phyloP scores from a whole-genome alignment of 2,329 filamentous ascomycete genomes.

The Aciculosporium take region DNA sequence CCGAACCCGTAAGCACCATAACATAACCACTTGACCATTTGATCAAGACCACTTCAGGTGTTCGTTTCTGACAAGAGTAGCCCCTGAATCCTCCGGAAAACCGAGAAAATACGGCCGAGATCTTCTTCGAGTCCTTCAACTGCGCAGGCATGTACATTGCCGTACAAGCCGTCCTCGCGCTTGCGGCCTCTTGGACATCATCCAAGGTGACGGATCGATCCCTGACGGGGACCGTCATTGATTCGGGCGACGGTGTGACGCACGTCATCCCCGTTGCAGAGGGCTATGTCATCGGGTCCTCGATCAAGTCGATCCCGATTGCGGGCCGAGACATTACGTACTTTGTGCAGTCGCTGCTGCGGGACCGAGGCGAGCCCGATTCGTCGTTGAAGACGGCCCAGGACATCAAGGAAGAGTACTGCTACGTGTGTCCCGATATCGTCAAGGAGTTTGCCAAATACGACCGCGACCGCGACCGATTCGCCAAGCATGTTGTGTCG shows the following conservation, averaged over 20 bases:
- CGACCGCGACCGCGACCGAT: constrained; percentile 82
- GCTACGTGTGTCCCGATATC: constrained; percentile 96
- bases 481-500: constrained; percentile 77
- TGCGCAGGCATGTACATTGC: constrained; percentile 98
- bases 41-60: not conserved
- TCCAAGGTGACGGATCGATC: constrained; percentile 95
- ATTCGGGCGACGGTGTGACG: constrained; percentile 96
- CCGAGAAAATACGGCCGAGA: constrained; percentile 96
- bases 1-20: constrained; percentile 63
- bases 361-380: constrained; percentile 91
- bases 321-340: constrained; percentile 97
- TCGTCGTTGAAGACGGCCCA: constrained; percentile 95
- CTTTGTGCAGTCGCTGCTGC: constrained; percentile 90
- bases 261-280: constrained; percentile 98
- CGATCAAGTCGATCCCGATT: constrained; percentile 97
- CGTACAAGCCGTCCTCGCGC: constrained; percentile 88
- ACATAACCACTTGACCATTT: not conserved
- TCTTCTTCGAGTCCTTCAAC: constrained; percentile 99
- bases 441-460: constrained; percentile 96
- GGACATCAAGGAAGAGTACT: constrained; percentile 97
- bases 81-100: constrained; percentile 97
- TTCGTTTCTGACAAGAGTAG: constrained; percentile 27
- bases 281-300: constrained; percentile 96
- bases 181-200: constrained; percentile 96
- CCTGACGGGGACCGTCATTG: constrained; percentile 92